These are phyloP conservation scores for Delitschia confertaspora DNA, from an alignment of 495 filamentous ascomycete species.

Conservation along the genomic window DNA sequence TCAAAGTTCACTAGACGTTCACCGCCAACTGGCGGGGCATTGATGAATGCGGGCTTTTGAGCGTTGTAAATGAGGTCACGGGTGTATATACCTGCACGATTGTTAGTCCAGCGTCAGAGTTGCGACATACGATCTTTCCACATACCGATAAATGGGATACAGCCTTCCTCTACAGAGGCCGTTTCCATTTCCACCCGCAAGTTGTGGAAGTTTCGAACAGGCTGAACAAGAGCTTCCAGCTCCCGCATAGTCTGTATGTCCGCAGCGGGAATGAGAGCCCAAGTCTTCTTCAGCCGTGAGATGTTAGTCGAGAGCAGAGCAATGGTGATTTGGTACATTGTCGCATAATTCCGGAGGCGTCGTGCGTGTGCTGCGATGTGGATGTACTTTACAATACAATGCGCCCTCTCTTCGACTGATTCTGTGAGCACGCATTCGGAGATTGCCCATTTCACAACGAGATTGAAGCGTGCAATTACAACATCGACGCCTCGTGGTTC, in stretches of 20 bases:
- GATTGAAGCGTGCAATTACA: slow-evolving; percentile 92
- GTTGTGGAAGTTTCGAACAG: slow-evolving; percentile 82
- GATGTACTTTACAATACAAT: slow-evolving; percentile 81
- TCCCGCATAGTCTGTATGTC: slow-evolving; percentile 68
- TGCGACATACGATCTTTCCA: no score
- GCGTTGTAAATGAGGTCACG: slow-evolving; percentile 96
- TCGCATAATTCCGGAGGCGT: slow-evolving; percentile 86
- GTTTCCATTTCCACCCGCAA: slow-evolving; percentile 88
- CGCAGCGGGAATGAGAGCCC: slow-evolving; percentile 61
- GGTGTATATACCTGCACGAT: slow-evolving; percentile 60
- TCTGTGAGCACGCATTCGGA: slow-evolving; percentile 85
- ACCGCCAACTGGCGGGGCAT: slow-evolving; percentile 50
- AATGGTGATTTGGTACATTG: slow-evolving; percentile 89
- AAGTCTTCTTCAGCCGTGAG: slow-evolving; percentile 66
- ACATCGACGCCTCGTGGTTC: slow-evolving; percentile 84
- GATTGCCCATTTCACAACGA: slow-evolving; percentile 94
- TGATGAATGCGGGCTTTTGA: slow-evolving; percentile 70
- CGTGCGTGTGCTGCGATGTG: slow-evolving; percentile 83
- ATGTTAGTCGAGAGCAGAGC: slow-evolving; percentile 80
- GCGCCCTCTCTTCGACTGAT: slow-evolving; percentile 70
- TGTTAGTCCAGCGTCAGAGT: neutral
- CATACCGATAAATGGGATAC: slow-evolving; percentile 92
- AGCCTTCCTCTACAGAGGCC: slow-evolving; percentile 65
- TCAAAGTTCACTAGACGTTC: slow-evolving; percentile 92
- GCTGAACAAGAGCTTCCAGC: slow-evolving; percentile 77